Conservation (phyloP, 192 early-diverging fungal genomes). For the Entomortierella lignicola region DNA sequence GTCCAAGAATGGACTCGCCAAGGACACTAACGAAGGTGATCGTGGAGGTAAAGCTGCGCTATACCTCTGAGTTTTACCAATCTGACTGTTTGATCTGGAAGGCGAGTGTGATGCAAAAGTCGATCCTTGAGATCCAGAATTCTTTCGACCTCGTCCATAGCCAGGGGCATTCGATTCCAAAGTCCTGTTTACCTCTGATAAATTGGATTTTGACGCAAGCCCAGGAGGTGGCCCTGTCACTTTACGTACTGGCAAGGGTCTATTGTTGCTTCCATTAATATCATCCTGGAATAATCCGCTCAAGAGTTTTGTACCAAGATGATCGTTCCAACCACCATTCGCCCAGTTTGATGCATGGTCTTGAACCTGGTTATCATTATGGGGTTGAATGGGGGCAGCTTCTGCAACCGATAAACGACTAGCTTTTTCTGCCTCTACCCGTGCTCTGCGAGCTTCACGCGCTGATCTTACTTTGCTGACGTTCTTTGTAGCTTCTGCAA, state of each 20-base stretch:
- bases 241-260: constrained; percentile 11
- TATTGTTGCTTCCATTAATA: not conserved
- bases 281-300: constrained; percentile 47
- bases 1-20: constrained; percentile 8
- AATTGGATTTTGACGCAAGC: constrained; percentile 3
- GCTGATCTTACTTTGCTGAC: constrained; percentile 18
- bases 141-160: constrained; percentile 22
- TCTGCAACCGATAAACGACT: not conserved
- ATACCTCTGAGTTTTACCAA: constrained; percentile 3
- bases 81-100: not conserved
- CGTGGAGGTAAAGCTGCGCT: constrained; percentile 17
- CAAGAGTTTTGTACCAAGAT: constrained; percentile 25
- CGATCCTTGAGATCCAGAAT: constrained; percentile 2
- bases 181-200: not conserved
- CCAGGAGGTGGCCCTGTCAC: constrained; percentile 45
- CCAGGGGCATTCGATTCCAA: constrained; percentile 9
- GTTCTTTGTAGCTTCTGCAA: constrained; percentile 39
- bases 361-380: not conserved
- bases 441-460: constrained; percentile 13
- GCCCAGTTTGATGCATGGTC: constrained; percentile 43
- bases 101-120: constrained; percentile 9
- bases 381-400: not conserved
- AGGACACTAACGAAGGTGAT: constrained; percentile 13
- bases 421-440: constrained; percentile 8
- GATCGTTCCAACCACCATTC: constrained; percentile 27